These are phyloP conservation scores for Nemania abortiva DNA, from an alignment of 2,329 filamentous ascomycete species.

Conservation along the genomic window DNA sequence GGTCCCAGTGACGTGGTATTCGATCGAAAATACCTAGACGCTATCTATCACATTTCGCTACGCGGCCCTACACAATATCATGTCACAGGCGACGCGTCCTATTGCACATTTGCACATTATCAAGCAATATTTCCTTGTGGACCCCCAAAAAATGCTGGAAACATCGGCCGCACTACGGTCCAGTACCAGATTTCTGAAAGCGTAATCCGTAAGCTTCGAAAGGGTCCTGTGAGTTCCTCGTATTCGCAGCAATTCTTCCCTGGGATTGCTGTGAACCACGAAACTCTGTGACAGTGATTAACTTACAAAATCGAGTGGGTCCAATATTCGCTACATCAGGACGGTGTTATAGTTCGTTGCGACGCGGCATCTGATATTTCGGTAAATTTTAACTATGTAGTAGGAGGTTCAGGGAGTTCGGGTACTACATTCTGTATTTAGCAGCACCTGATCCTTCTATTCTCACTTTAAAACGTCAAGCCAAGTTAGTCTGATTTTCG, in stretches of 20 bases:
- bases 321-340: not conserved
- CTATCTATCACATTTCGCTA: not conserved
- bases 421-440: not conserved
- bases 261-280: not conserved
- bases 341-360: not conserved
- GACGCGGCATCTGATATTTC: not conserved
- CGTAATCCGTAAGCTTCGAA: not conserved
- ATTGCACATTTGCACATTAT: constrained; percentile 1
- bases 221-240: not conserved
- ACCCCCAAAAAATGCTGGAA: not conserved
- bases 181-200: not conserved
- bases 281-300: not conserved
- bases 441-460: not conserved
- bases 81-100: constrained; percentile 5
- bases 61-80: not conserved
- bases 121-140: not conserved
- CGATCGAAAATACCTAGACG: not conserved
- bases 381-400: not conserved
- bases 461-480: not conserved
- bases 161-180: not conserved
- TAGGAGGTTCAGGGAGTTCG: not conserved
- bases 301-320: not conserved
- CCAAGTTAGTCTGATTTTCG: not conserved
- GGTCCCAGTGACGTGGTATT: not conserved
- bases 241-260: not conserved